Evolutionary conservation across 73 alveolate species (phyloP).

Genomic region (Stentor coeruleus): DNA sequence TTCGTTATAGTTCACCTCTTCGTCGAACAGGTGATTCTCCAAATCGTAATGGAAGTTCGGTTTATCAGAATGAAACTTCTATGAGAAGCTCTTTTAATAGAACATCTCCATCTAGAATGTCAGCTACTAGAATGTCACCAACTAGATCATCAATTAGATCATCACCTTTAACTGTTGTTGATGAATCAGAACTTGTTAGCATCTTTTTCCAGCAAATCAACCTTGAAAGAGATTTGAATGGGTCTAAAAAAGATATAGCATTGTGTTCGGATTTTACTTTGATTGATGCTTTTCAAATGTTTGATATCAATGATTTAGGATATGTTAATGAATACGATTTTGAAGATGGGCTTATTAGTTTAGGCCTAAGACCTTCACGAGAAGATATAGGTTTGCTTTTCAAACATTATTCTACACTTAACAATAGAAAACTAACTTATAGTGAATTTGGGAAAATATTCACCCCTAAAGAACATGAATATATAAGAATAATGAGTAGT

Average conservation of each 20-base stretch:
- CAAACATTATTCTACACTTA: constrained; percentile 40
- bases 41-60: neutral
- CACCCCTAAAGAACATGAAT: constrained; percentile 36
- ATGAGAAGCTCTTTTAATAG: too few species aligned
- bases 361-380: constrained; percentile 41
- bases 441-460: constrained; percentile 44
- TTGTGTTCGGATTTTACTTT: constrained; percentile 44
- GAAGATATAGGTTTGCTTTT: constrained; percentile 42
- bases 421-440: constrained; percentile 35
- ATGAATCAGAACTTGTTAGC: constrained; percentile 39
- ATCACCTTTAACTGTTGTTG: neutral
- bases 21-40: neutral
- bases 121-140: too few species aligned
- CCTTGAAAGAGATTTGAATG: constrained; percentile 50
- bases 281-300: constrained; percentile 49
- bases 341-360: constrained; percentile 29
- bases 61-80: neutral
- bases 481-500: constrained; percentile 26
- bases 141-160: neutral
- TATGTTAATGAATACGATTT: constrained; percentile 33
- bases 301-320: constrained; percentile 38
- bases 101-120: too few species aligned
- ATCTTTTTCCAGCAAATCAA: constrained; percentile 32
- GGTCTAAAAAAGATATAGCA: constrained; percentile 37
- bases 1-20: neutral